Conservation (phyloP, 148 eudicot genomes). For the Fagopyrum homotropicum region DNA sequence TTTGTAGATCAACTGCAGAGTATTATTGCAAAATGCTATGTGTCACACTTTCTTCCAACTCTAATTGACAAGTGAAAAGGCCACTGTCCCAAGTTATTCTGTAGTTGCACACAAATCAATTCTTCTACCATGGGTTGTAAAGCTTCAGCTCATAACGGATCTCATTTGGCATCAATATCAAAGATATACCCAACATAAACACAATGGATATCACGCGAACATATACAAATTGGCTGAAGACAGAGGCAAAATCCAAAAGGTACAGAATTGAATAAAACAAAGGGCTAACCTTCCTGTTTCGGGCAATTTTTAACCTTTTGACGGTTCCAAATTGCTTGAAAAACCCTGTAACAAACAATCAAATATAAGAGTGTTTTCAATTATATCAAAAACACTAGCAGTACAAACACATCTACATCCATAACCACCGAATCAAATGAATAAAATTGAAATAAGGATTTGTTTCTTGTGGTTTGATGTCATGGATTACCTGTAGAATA, state of each 20-base stretch:
- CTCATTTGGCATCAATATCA: too few relatives aligned
- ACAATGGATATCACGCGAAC: too few relatives aligned
- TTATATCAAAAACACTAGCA: neutral
- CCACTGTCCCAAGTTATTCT: neutral
- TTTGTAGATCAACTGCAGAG: too few relatives aligned
- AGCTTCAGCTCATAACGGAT: neutral
- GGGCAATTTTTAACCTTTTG: slow-evolving; percentile 52
- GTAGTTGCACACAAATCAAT: neutral
- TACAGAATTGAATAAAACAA: neutral
- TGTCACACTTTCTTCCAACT: neutral
- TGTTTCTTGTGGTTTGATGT: too few relatives aligned
- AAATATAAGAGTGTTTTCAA: neutral
- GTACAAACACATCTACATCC: neutral
- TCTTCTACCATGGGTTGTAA: neutral
- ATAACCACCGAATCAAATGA: too few relatives aligned
- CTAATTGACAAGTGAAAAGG: neutral
- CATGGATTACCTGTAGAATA: too few relatives aligned
- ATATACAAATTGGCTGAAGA: neutral
- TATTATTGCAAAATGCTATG: too few relatives aligned
- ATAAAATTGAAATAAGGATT: too few relatives aligned
- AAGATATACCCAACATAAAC: too few relatives aligned
- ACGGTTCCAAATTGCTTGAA: slow-evolving; percentile 82
- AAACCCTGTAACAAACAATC: slow-evolving; percentile 39
- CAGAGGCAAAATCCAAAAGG: neutral
- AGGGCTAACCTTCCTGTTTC: slow-evolving; percentile 59